A percentile compares a stretch with the other conserved stretches of the same genome.
phyloP scores from a whole-genome alignment of 208 protist genomes.

The Trypanosoma grayi region DNA sequence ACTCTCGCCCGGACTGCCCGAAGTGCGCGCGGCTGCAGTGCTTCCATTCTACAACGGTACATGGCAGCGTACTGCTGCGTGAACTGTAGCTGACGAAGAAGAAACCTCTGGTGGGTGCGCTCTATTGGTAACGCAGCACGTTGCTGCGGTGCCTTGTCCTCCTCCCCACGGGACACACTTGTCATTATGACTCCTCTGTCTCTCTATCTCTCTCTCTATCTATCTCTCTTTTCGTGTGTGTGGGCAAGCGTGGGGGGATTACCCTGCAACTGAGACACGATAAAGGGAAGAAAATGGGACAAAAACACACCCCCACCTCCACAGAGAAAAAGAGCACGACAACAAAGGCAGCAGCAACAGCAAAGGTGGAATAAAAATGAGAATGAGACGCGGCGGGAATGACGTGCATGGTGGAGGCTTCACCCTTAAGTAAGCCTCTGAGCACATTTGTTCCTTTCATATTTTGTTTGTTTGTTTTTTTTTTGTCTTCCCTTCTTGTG shows the following conservation, averaged over 20 bases:
- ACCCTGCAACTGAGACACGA: not conserved
- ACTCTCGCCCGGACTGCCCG: constrained; percentile 30
- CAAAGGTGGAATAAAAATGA: not conserved
- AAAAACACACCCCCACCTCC: no score
- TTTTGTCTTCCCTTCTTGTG: not conserved
- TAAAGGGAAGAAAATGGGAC: not conserved
- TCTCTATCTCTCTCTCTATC: not conserved
- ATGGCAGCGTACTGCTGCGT: constrained; percentile 84
- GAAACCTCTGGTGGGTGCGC: constrained; percentile 79
- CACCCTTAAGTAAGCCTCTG: no score
- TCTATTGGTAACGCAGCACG: constrained; percentile 57
- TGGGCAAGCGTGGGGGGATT: not conserved
- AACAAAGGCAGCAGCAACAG: not conserved
- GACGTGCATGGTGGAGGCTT: no score
- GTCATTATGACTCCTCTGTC: not conserved
- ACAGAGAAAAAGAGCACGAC: not conserved
- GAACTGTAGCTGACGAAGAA: constrained; percentile 70
- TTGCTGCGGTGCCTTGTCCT: not conserved
- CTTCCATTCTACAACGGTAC: constrained; percentile 71
- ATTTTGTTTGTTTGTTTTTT: not conserved
- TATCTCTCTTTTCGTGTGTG: not conserved
- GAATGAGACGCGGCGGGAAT: no score
- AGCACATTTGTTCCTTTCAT: not conserved
- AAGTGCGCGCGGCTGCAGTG: constrained; percentile 42
- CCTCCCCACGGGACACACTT: not conserved